Percentiles rank a stretch among this genome's conserved stretches.
Evolutionary conservation across 352 stramenopile genomes (phyloP).

Genomic region (Pilasporangium apinafurcum): DNA sequence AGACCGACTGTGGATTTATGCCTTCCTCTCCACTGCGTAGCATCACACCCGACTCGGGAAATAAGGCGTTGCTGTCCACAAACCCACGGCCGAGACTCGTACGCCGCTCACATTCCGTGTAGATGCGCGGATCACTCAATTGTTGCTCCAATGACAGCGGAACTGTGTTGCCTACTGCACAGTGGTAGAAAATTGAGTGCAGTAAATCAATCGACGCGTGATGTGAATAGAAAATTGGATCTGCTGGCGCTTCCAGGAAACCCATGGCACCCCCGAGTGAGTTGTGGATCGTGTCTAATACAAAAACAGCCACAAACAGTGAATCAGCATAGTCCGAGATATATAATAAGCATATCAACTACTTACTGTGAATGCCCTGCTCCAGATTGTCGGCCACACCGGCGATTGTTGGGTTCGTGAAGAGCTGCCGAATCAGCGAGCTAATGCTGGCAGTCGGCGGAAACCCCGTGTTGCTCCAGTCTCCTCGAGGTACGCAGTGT

Average conservation of each 20-base stretch:
- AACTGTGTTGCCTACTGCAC: conserved; percentile 52
- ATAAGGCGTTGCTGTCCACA: conserved; percentile 43
- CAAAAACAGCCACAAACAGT: neutral
- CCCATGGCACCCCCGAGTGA: conserved; percentile 62
- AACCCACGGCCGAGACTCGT: conserved; percentile 16
- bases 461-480: conserved; percentile 47
- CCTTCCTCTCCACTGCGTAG: conserved; percentile 44
- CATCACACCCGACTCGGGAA: conserved; percentile 46
- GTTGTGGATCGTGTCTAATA: conserved; percentile 76
- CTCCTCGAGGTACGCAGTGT: conserved; percentile 62
- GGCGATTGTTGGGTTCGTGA: conserved; percentile 56
- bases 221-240: conserved; percentile 87
- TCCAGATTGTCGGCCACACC: conserved; percentile 64
- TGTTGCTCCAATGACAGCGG: conserved; percentile 48
- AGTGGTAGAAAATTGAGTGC: conserved; percentile 85
- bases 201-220: conserved; percentile 79
- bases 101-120: conserved; percentile 41
- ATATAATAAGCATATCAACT: neutral
- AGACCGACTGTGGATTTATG: conserved; percentile 40
- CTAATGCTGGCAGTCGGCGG: conserved; percentile 64
- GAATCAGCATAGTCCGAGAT: conserved; percentile 2
- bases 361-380: conserved; percentile 71
- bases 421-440: conserved; percentile 71
- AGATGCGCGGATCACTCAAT: conserved; percentile 55
- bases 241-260: conserved; percentile 61